Percentiles rank a stretch among this genome's conserved stretches.
These are phyloP conservation scores for Ananas comosus DNA, from an alignment of 176 grass and related monocot genomes.

Conservation along the genomic window DNA sequence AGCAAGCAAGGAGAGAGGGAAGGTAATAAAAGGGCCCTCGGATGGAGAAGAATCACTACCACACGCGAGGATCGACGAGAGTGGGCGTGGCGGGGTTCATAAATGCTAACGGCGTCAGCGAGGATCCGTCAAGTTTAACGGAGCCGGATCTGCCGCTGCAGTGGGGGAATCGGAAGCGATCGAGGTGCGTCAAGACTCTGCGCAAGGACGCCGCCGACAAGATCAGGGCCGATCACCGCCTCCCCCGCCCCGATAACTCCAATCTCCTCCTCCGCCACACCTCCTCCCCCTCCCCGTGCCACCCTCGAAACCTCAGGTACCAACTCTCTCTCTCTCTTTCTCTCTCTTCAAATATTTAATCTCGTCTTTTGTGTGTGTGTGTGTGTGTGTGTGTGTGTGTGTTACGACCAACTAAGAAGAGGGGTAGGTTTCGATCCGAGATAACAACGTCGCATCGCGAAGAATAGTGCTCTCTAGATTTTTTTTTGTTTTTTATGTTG, in stretches of 20 bases:
- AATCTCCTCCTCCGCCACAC: slow-evolving; percentile 25
- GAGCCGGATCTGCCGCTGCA: slow-evolving; percentile 75
- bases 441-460: too few species aligned
- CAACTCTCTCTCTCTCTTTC: not conserved
- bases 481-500: too few species aligned
- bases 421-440: too few species aligned
- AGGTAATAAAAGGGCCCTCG: too few species aligned
- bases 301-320: slow-evolving; percentile 47
- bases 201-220: slow-evolving; percentile 51
- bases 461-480: too few species aligned
- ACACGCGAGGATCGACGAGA: too few species aligned
- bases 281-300: slow-evolving; percentile 8
- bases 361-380: not conserved
- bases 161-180: slow-evolving; percentile 79
- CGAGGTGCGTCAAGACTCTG: slow-evolving; percentile 73
- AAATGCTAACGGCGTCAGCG: too few species aligned
- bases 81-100: too few species aligned
- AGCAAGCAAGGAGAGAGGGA: too few species aligned
- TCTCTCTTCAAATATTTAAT: not conserved
- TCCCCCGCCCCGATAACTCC: not conserved
- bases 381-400: too few species aligned
- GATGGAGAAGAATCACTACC: too few species aligned
- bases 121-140: slow-evolving; percentile 6
- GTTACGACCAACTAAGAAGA: too few species aligned
- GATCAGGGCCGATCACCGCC: slow-evolving; percentile 10